Evolutionary conservation across 352 stramenopile genomes (phyloP).

Genomic region (Phytopythium litorale): DNA sequence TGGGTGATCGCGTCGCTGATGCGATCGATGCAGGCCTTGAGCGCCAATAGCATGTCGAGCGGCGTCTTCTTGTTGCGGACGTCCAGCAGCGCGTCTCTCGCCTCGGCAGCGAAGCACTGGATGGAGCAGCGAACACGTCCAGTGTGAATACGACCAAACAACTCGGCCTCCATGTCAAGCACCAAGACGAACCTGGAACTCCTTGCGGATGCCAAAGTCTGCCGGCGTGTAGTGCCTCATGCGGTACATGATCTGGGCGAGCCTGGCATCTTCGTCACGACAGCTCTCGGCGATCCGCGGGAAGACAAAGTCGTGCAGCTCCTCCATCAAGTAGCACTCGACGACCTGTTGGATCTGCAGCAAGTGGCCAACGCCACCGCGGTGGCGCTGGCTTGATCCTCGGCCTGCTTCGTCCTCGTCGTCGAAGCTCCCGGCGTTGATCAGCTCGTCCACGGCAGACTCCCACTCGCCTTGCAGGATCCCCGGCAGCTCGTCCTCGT

Average conservation of each 20-base stretch:
- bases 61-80: conserved; percentile 52
- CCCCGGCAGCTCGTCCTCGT: conserved; percentile 36
- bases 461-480: conserved; percentile 57
- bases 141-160: too few species aligned
- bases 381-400: conserved; percentile 1
- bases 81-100: conserved; percentile 30
- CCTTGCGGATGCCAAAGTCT: conserved; percentile 64
- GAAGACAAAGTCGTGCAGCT: conserved; percentile 58
- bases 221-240: conserved; percentile 60
- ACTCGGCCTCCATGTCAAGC: too few species aligned
- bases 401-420: conserved; percentile 21
- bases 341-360: conserved; percentile 76
- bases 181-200: conserved; percentile 48
- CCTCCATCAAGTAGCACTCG: conserved; percentile 80
- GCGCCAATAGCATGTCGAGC: conserved; percentile 68
- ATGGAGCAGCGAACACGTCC: background rate
- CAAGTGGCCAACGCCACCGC: conserved; percentile 27
- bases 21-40: conserved; percentile 61
- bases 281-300: conserved; percentile 41
- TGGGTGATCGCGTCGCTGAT: conserved; percentile 51
- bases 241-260: conserved; percentile 35
- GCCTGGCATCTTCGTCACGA: conserved; percentile 37
- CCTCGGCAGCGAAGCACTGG: conserved; percentile 40
- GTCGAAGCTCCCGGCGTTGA: conserved; percentile 42
- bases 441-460: conserved; percentile 48